These are phyloP conservation scores for Leccinum pachyderme DNA, from an alignment of 1,284 basidiomycete genomes.

Conservation along the genomic window DNA sequence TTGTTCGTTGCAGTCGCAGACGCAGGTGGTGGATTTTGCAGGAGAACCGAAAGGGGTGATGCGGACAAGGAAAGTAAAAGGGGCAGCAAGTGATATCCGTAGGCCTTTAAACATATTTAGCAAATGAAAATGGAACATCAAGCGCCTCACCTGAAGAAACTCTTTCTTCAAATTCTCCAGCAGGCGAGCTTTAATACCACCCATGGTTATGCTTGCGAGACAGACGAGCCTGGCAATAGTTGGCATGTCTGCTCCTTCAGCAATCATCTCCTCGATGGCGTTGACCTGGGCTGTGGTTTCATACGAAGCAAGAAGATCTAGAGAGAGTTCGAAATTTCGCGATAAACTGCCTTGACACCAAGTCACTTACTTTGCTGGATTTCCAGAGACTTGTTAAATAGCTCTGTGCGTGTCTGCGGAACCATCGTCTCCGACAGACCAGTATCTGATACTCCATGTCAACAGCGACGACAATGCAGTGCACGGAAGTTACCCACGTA, in stretches of 20 bases:
- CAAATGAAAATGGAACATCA: conserved; percentile 3
- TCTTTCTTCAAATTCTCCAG: conserved; percentile 91
- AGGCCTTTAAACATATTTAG: conserved; percentile 55
- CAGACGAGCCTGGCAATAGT: conserved; percentile 80
- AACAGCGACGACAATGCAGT: conserved; percentile 6
- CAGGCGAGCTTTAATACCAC: conserved; percentile 85
- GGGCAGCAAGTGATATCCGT: conserved; percentile 89
- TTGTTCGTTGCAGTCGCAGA: conserved; percentile 47
- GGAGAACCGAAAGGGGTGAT: conserved; percentile 65
- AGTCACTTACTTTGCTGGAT: conserved; percentile 85
- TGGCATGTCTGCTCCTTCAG: conserved; percentile 79
- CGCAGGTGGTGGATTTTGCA: conserved; percentile 61
- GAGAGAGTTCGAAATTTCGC: conserved; percentile 8
- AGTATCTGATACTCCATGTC: conserved; percentile 63
- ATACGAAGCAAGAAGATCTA: conserved; percentile 90
- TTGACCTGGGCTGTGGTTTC: conserved; percentile 74
- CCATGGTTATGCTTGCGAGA: conserved; percentile 78
- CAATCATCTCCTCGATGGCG: conserved; percentile 85
- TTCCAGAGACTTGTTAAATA: conserved; percentile 91
- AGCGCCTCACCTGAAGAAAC: conserved; percentile 70
- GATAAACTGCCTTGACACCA: conserved; percentile 3
- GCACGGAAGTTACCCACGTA: conserved; percentile 61
- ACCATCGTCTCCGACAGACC: conserved; percentile 90
- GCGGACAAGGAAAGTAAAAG: conserved; percentile 79
- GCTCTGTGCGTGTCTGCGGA: conserved; percentile 80